phyloP scores from a whole-genome alignment of 495 filamentous ascomycete species.

The Daldinia vernicosa region DNA sequence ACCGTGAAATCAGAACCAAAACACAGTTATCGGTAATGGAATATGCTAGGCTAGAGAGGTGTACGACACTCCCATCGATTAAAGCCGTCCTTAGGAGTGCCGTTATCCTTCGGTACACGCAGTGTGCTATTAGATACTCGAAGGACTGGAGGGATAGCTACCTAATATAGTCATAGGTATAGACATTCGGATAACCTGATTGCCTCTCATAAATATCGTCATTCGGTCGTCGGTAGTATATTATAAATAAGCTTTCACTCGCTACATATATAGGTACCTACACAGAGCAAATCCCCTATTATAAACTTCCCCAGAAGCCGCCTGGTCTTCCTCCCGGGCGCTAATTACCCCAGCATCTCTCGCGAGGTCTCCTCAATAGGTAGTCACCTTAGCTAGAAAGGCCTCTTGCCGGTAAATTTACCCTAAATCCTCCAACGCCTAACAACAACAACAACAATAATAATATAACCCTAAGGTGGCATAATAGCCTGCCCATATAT shows the following conservation, averaged over 20 bases:
- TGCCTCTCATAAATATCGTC: no score
- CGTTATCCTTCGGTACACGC: no score
- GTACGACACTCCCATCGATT: no score
- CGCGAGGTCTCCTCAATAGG: background rate
- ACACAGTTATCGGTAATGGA: no score
- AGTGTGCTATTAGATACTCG: no score
- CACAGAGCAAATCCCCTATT: background rate
- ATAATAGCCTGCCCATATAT: conserved; percentile 8
- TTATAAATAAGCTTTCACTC: conserved; percentile 11
- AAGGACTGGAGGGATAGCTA: no score
- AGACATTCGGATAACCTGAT: no score
- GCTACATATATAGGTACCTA: conserved; percentile 14
- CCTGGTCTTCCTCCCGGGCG: background rate
- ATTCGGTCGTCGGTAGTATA: background rate
- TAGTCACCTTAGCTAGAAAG: background rate
- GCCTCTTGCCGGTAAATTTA: background rate
- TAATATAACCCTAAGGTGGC: background rate
- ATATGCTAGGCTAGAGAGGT: no score
- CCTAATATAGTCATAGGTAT: no score
- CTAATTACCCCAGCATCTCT: background rate
- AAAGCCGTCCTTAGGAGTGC: no score
- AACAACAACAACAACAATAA: background rate
- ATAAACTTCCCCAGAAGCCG: conserved; percentile 4
- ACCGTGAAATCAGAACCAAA: no score
- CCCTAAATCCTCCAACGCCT: background rate